Evolutionary conservation across 2,329 filamentous ascomycete species (phyloP), one percentile per base, ranked within the genome.

Genomic region (Colletotrichum higginsianum): DNA sequence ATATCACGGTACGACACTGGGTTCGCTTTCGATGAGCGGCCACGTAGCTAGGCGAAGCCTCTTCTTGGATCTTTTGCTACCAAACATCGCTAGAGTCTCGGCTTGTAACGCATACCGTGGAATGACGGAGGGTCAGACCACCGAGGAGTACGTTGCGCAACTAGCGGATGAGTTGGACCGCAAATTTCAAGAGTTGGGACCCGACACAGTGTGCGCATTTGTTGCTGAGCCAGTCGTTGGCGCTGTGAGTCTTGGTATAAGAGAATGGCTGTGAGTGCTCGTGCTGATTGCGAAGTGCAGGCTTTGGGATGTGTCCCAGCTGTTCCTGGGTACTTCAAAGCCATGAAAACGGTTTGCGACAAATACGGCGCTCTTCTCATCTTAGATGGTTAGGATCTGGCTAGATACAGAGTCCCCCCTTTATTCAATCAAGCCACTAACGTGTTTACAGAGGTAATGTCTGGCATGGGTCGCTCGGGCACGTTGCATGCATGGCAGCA

Each of bases 331-430:
- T 96, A 96, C 75, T 89, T 95, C 61, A 82, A 84, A 61, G 92
- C 91, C 0, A 89, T 96, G 80, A 88, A 88, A 76, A 82, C 83
- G 2, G 84, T 96, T 1, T 96, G 94, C 78, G 87, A 92, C 63
- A 89, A 88, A 72, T 86, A 96, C 76, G 93, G 92, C 0, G 90
- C 91, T 0, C 86, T 96, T 0, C 84, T 96, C n/a, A 91, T 96
- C 56, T 82, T 96, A 0, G 94, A 96, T 76, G 55, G 46, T 64
- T 5, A 61, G 52, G 21, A 2, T 3, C 6, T 1, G 2, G 1
- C 2, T 1, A 1, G 0, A 30, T 4, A 46, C 11, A 21, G 49
- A 38, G 53, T 4, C 2, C 2, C 15, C 30, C 30, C 7, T 8
- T 30, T 64, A 4, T 30, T 12, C 8, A 6, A n/a, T 2, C 2